Base-by-base conservation (phyloP, 805 yeast species). In the Kluyveromyces aestuarii region DNA sequence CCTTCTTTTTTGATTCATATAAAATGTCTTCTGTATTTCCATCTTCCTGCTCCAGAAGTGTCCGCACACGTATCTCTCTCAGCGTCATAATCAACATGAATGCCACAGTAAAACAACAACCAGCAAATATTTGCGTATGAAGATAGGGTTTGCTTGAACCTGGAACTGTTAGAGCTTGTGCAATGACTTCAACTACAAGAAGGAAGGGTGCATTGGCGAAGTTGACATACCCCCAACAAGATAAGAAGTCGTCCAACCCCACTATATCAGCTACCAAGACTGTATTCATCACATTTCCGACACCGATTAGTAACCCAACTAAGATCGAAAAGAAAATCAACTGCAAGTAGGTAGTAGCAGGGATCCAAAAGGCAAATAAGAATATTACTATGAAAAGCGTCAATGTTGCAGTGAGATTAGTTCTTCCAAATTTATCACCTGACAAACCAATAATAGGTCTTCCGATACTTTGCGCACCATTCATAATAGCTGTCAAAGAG, bases 41-140 rank as follows among this genome's bases (percentile, higher is more conserved):
- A 13, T 45, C 44, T n/a, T 44, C 46, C 19, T 45, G 47, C 8
- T 49, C 48, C 13, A 79, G 51, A 58, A 69, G 68, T 42, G 74
- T 61, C 41, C 70, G 55, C 2, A 82, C 76, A 48, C 75, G 67
- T 68, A 72, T 70, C 52, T 79, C 82, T 53, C 89, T 69, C 18
- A 79, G 65, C 0, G 77, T 64, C 1, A 77, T 50, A 48, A 75
- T 62, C 27, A 78, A 49, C 2, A 77, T 6, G 10, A 74, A 57
- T 0, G 75, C 75, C 10, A 62, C 63, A n/a, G 74, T 57, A 52
- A 73, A 75, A 42, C 75, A 61, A 17, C 71, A 56, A 2, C 85
- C 87, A 5, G 80, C 74, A 59, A 80, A 81, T 1, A 81, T 69
- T 56, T 82, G 87, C 1, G 84, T 72, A 53, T 81, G 73, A 36